Evolutionary conservation across 805 yeast genomes (phyloP).

Genomic region (Kodamaea hsintzibuensis): DNA sequence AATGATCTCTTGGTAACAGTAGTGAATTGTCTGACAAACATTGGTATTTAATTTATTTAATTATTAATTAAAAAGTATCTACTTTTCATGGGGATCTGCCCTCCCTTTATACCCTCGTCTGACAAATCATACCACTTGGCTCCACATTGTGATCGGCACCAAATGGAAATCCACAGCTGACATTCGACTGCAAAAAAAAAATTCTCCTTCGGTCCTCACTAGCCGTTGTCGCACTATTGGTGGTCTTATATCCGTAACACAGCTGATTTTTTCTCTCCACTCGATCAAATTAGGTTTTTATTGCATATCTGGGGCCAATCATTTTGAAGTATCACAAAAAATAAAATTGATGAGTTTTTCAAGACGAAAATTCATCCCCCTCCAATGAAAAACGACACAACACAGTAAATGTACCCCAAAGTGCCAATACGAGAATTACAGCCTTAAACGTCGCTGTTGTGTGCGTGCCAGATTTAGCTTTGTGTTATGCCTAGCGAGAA

Average conservation of each 20-base stretch:
- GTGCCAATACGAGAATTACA: background rate
- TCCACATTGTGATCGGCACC: background rate
- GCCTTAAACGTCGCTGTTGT: background rate
- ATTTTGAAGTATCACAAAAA: background rate
- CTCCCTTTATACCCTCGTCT: conserved; percentile 5
- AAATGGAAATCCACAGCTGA: background rate
- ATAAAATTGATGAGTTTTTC: background rate
- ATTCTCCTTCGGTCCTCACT: background rate
- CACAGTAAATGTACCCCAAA: background rate
- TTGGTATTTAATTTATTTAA: background rate
- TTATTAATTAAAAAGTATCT: too few relatives aligned
- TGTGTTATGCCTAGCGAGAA: background rate
- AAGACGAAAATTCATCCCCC: background rate
- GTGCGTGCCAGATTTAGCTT: background rate
- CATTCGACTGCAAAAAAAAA: background rate
- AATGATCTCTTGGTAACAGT: conserved; percentile 22
- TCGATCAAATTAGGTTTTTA: background rate
- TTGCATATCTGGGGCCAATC: background rate
- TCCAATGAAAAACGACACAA: background rate
- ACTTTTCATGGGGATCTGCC: background rate
- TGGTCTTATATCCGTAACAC: background rate
- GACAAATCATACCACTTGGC: background rate
- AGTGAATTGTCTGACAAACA: conserved; percentile 23
- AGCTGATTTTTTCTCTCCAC: background rate
- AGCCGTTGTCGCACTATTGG: background rate